A percentile compares a stretch with the other conserved stretches of the same genome.
Conservation (phyloP, 116 monocot genomes). For the Phalaenopsis hybrid region DNA sequence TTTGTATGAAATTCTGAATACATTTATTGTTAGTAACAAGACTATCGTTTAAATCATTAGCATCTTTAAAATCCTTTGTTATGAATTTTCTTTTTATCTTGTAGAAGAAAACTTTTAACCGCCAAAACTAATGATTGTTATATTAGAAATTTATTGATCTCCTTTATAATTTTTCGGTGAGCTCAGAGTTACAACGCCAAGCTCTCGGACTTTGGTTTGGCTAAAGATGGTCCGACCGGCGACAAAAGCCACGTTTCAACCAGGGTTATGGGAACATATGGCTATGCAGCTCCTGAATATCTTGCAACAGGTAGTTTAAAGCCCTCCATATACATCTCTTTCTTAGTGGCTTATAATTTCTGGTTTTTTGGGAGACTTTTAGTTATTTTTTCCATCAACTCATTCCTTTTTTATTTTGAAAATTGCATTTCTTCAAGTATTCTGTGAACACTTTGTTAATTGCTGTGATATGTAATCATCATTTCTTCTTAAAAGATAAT, state of each 20-base stretch:
- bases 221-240: conserved; percentile 16
- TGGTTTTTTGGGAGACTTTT: not conserved
- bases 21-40: no score
- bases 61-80: not conserved
- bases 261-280: conserved; percentile 18
- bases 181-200: conserved; percentile 13
- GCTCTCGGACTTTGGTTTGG: conserved; percentile 17
- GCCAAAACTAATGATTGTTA: no score
- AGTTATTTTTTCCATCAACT: no score
- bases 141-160: not conserved
- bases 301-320: conserved; percentile 15
- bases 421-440: not conserved
- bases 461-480: not conserved
- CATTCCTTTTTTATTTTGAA: not conserved
- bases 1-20: no score
- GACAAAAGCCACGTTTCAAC: conserved; percentile 22
- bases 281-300: conserved; percentile 18
- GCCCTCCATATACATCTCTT: conserved; percentile 1
- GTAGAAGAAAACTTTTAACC: no score
- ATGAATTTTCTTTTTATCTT: not conserved
- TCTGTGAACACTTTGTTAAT: not conserved
- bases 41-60: no score
- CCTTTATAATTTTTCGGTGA: not conserved
- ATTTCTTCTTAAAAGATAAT: no score
- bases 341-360: not conserved